Percentiles rank a stretch among this genome's conserved stretches.
phyloP scores from a whole-genome alignment of 805 yeast genomes.

The Metschnikowia continentalis region DNA sequence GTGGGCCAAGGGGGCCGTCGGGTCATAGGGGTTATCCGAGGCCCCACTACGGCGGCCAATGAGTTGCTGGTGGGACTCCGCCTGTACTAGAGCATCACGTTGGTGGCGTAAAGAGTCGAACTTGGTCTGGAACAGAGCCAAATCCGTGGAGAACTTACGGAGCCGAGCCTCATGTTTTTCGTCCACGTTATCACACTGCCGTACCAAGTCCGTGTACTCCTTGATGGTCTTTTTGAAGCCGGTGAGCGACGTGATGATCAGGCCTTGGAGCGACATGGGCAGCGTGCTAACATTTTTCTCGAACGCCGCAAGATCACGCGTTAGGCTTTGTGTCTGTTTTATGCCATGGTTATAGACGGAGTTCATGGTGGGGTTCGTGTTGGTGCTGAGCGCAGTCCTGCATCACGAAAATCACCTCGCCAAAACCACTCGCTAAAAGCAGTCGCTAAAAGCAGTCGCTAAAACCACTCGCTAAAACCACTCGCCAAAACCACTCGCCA shows the following conservation, averaged over 20 bases:
- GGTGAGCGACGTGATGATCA: constrained; percentile 74
- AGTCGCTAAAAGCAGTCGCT: too few relatives aligned
- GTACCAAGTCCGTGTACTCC: constrained; percentile 56
- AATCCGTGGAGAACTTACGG: constrained; percentile 48
- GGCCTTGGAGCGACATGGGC: constrained; percentile 72
- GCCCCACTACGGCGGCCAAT: constrained; percentile 47
- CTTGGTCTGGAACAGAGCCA: constrained; percentile 43
- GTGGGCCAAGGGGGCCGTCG: constrained; percentile 16
- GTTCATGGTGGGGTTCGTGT: constrained; percentile 43
- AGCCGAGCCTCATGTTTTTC: constrained; percentile 53
- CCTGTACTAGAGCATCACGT: constrained; percentile 51
- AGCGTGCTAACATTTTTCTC: constrained; percentile 63
- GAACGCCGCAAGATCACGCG: constrained; percentile 63
- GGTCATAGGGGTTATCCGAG: constrained; percentile 50
- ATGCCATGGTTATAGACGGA: constrained; percentile 86
- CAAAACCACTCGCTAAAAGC: too few relatives aligned
- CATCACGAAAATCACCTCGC: too few relatives aligned
- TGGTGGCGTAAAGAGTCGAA: constrained; percentile 51
- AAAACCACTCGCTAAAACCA: too few relatives aligned
- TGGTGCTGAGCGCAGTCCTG: neutral
- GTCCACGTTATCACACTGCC: constrained; percentile 54
- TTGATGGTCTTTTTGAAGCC: constrained; percentile 71
- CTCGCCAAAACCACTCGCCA: too few relatives aligned
- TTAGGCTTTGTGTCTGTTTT: constrained; percentile 72
- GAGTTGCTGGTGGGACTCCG: constrained; percentile 47